Evolutionary conservation across 208 protist species (phyloP).

Genomic region (Crithidia expoeki): DNA sequence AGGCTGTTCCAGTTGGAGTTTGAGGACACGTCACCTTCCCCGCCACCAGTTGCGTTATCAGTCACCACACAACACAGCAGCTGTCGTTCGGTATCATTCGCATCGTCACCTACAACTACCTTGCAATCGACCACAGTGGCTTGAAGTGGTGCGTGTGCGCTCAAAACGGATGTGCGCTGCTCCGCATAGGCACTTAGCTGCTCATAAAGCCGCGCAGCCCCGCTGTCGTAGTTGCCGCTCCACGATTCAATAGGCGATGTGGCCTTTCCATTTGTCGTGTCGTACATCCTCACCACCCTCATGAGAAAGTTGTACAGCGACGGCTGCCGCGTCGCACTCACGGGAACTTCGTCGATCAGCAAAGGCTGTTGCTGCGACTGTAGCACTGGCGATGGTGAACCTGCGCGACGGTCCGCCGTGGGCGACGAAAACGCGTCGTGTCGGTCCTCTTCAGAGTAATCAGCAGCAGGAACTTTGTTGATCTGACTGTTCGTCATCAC

Average conservation of each 20-base stretch:
- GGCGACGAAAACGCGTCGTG: constrained; percentile 3
- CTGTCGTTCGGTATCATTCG: neutral
- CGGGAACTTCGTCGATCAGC: constrained; percentile 32
- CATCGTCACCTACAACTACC: neutral
- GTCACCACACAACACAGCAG: constrained; percentile 27
- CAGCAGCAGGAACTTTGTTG: neutral
- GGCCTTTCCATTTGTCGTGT: neutral
- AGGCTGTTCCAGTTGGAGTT: too few relatives aligned
- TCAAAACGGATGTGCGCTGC: neutral
- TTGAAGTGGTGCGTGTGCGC: neutral
- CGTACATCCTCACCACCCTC: neutral
- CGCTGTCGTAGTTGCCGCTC: neutral
- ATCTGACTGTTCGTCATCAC: neutral
- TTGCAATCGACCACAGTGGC: neutral
- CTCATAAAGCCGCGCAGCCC: constrained; percentile 4
- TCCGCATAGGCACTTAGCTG: neutral
- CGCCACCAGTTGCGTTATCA: too few relatives aligned
- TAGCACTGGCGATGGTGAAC: constrained; percentile 20
- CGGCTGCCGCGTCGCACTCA: constrained; percentile 35
- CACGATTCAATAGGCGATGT: neutral
- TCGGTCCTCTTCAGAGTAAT: constrained; percentile 14
- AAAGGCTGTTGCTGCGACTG: constrained; percentile 12
- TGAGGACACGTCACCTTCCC: too few relatives aligned
- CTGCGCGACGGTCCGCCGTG: neutral
- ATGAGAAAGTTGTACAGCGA: constrained; percentile 20